Evolutionary conservation across 306 rosid species (phyloP).

Genomic region (Luffa aegyptiaca): DNA sequence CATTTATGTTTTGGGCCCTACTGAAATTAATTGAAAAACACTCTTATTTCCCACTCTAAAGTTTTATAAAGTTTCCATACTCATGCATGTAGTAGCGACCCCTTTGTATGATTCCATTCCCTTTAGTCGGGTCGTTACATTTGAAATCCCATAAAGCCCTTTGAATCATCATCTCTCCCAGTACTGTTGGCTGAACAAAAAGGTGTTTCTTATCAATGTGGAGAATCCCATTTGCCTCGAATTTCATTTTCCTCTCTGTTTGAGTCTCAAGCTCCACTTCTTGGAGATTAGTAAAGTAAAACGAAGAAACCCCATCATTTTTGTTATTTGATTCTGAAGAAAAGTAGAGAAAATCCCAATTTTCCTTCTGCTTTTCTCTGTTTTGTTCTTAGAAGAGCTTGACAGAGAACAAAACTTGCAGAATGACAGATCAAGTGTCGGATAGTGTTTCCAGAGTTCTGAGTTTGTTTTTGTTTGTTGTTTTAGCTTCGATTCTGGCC

Average conservation of each 20-base stretch:
- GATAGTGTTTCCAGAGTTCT: neutral
- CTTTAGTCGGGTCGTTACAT: no score
- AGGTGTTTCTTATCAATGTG: neutral
- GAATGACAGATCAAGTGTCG: constrained; percentile 27
- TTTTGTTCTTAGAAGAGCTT: neutral
- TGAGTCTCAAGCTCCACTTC: neutral
- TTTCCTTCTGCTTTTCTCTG: neutral
- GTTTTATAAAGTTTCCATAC: no score
- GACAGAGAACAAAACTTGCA: constrained; percentile 1
- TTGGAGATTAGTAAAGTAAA: neutral
- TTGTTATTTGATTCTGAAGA: neutral
- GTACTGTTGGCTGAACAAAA: neutral
- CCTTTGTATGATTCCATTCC: no score
- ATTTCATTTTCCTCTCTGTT: neutral
- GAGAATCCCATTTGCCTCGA: neutral
- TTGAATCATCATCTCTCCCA: neutral
- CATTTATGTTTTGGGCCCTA: no score
- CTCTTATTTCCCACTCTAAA: no score
- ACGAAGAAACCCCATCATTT: neutral
- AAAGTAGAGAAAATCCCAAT: neutral
- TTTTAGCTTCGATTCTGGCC: constrained; percentile 9
- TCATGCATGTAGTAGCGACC: no score
- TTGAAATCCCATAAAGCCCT: neutral
- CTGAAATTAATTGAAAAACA: no score
- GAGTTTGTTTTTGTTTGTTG: constrained; percentile 9